phyloP scores from a whole-genome alignment of 225 moss, liverwort and hornwort species.

The Straminergon stramineum region DNA sequence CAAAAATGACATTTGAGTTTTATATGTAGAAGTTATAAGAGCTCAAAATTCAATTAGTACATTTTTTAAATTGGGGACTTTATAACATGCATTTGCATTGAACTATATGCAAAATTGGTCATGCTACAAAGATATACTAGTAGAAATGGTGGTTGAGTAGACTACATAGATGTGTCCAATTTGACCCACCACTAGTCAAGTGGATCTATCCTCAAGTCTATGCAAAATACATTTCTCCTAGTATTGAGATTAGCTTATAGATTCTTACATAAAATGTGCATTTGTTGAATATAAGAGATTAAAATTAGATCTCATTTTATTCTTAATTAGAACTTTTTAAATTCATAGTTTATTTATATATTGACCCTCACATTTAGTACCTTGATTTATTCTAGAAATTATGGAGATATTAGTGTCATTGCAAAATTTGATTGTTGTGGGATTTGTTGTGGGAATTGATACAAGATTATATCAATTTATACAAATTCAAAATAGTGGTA shows the following conservation, averaged over 20 bases:
- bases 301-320: rapidly evolving
- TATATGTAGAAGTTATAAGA: background rate
- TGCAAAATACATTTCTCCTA: rapidly evolving
- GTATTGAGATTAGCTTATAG: background rate
- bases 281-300: background rate
- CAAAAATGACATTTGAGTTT: background rate
- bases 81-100: background rate
- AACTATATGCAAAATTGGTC: background rate
- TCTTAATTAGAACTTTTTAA: background rate
- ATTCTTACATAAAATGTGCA: background rate
- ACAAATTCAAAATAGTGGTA: background rate
- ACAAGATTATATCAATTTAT: background rate
- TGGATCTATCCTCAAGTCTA: background rate
- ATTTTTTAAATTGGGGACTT: background rate
- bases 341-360: background rate
- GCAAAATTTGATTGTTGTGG: background rate
- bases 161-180: background rate
- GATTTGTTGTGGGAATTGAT: background rate
- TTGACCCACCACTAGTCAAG: background rate
- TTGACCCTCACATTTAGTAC: background rate
- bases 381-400: background rate
- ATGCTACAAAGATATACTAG: background rate
- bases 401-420: background rate
- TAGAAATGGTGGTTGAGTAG: rapidly evolving
- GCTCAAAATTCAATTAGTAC: background rate